Base-by-base conservation (phyloP, 768 basidiomycete genomes). In the Tubosaeta brunneosetosa region DNA sequence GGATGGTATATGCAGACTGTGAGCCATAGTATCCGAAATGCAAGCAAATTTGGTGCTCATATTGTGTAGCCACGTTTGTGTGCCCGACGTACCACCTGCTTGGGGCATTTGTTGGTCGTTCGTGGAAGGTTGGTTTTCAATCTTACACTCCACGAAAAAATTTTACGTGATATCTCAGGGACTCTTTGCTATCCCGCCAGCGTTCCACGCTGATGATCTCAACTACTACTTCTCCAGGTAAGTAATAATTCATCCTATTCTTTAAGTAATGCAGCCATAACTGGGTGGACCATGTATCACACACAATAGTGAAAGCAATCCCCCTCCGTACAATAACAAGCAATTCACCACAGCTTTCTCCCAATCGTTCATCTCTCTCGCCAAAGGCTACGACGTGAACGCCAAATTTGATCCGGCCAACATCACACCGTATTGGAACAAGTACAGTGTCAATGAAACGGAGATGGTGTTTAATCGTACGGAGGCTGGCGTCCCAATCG, bases 1-100 rank as follows among this genome's bases (percentile, higher is more conserved):
- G 46, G 11, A 53, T 55, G 6, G 72, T 73, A 14, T 71, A 73
- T 65, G 73, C 73, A 0, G 77, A 79, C 55, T 60, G 77, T 78
- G 49, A 48, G 65, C 55, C 29, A 31, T 22, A 22, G 1, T 22
- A 22, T 22, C 22, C 22, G 22, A 22, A 22, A 22, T 22, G 22
- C 22, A 22, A 22, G 22, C 22, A 22, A 22, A 22, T 22, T 22
- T 22, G 22, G 22, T 22, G 22, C 22, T 22, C 22, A 22, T 22
- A 22, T 3, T 22, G 22, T 22, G 29, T 31, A 31, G 29, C 29
- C 5, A 8, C 10, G 29, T 8, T 74, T 53, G 55, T 67, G n/a
- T 74, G 73, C 44, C 73, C 71, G 2, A 63, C 70, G 1, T 69
- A 72, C 44, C 65, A 52, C 40, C n/a, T 73, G 32, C 58, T 72